Conservation (phyloP, 768 basidiomycete genomes). For the Lactarius hatsudake region DNA sequence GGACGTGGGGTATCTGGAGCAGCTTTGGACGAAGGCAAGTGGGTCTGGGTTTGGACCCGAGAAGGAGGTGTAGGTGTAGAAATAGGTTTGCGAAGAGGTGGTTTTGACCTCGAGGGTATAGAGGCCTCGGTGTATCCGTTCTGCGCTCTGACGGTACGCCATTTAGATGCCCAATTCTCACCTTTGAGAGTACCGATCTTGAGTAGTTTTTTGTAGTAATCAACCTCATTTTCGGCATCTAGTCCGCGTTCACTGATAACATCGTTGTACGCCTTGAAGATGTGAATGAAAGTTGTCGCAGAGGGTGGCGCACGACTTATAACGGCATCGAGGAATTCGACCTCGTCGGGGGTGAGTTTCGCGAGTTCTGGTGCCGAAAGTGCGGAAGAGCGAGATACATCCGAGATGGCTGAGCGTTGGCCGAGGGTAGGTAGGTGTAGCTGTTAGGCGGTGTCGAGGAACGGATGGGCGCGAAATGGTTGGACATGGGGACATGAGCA, state of each 20-base stretch:
- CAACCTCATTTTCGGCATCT: conserved; percentile 73
- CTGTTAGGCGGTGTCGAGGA: conserved; percentile 32
- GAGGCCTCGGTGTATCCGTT: conserved; percentile 40
- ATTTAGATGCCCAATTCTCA: conserved; percentile 77
- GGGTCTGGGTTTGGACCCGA: not conserved
- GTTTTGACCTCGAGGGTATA: conserved; percentile 10
- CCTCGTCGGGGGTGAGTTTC: conserved; percentile 43
- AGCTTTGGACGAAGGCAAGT: conserved; percentile 5
- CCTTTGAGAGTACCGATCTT: conserved; percentile 83
- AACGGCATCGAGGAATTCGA: conserved; percentile 73
- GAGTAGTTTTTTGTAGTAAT: conserved; percentile 77
- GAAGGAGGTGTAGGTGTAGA: not conserved
- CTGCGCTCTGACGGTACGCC: conserved; percentile 65
- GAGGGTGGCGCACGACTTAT: conserved; percentile 62
- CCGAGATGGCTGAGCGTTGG: conserved; percentile 30
- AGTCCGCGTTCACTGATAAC: conserved; percentile 70
- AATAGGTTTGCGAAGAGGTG: conserved; percentile 16
- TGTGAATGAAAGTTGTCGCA: conserved; percentile 72
- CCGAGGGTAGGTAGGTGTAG: conserved; percentile 22
- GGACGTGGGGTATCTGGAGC: conserved; percentile 1
- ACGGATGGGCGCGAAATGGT: conserved; percentile 35
- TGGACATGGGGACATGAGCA: conserved; percentile 31
- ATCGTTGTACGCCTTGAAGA: conserved; percentile 86
- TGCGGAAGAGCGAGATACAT: conserved; percentile 28
- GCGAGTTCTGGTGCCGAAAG: conserved; percentile 32